Evolutionary conservation across 257 asterid species (phyloP).

Genomic region (Solanum sejunctum): DNA sequence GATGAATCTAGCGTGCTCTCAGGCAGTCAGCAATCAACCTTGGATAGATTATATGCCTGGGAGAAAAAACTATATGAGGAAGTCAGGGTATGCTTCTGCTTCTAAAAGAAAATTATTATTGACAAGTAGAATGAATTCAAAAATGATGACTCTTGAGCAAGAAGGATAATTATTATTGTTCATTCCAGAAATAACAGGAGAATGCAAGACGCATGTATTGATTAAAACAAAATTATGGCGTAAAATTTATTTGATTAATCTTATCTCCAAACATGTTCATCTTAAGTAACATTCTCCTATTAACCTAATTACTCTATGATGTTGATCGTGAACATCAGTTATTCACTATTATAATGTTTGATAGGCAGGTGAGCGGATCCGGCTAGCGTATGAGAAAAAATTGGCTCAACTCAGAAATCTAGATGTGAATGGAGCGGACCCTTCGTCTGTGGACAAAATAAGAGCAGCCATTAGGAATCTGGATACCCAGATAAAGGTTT

Average conservation of each 20-base stretch:
- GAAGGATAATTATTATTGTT: background rate
- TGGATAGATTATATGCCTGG: conserved; percentile 84
- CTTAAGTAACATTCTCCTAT: background rate
- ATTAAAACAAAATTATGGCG: background rate
- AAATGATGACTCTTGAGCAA: background rate
- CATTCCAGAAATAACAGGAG: background rate
- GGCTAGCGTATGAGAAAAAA: conserved; percentile 81
- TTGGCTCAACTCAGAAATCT: conserved; percentile 58
- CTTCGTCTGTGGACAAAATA: conserved; percentile 47
- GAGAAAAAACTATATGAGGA: conserved; percentile 90
- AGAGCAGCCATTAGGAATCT: conserved; percentile 61
- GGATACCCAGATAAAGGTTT: conserved; percentile 80
- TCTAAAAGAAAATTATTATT: background rate
- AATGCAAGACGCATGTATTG: background rate
- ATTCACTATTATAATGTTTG: background rate
- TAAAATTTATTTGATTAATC: background rate
- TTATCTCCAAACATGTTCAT: background rate
- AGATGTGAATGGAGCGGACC: conserved; percentile 71
- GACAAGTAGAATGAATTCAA: background rate
- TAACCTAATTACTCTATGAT: background rate
- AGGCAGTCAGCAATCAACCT: conserved; percentile 82
- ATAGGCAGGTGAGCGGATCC: conserved; percentile 75
- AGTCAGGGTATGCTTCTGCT: conserved; percentile 69
- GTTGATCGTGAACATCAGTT: background rate
- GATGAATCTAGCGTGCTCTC: conserved; percentile 47